These are phyloP conservation scores for Theobroma grandiflorum DNA, from an alignment of 441 rosid genomes.

Conservation along the genomic window DNA sequence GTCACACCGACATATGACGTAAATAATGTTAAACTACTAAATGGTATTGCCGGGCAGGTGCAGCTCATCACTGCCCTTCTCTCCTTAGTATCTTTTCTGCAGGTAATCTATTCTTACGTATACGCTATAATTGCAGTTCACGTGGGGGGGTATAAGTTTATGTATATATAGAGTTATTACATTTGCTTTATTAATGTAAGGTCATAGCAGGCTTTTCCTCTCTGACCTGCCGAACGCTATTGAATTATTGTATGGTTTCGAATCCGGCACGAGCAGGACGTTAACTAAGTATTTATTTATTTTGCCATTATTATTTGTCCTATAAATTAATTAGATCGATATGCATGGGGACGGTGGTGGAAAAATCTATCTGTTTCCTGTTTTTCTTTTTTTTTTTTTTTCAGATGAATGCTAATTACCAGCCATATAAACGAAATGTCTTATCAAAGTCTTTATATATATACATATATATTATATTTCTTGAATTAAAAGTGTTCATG, in stretches of 20 bases:
- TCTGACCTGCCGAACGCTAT: background rate
- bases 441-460: too few species aligned
- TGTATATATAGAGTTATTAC: background rate
- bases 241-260: background rate
- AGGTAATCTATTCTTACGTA: background rate
- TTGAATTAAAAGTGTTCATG: too few species aligned
- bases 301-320: too few species aligned
- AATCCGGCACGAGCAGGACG: background rate
- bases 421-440: too few species aligned
- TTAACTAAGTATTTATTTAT: background rate
- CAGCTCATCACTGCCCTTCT: background rate
- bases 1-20: slow-evolving; percentile 26
- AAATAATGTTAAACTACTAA: background rate
- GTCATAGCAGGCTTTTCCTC: background rate
- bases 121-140: slow-evolving; percentile 45
- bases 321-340: too few species aligned
- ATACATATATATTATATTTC: too few species aligned
- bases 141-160: slow-evolving; percentile 32
- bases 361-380: too few species aligned
- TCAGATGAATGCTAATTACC: too few species aligned
- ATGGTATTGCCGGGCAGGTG: background rate
- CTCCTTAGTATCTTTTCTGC: background rate
- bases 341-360: background rate
- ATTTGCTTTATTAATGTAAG: background rate
- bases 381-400: too few species aligned